phyloP scores from a whole-genome alignment of 305 asterid species.

The Nicotiana rustica region DNA sequence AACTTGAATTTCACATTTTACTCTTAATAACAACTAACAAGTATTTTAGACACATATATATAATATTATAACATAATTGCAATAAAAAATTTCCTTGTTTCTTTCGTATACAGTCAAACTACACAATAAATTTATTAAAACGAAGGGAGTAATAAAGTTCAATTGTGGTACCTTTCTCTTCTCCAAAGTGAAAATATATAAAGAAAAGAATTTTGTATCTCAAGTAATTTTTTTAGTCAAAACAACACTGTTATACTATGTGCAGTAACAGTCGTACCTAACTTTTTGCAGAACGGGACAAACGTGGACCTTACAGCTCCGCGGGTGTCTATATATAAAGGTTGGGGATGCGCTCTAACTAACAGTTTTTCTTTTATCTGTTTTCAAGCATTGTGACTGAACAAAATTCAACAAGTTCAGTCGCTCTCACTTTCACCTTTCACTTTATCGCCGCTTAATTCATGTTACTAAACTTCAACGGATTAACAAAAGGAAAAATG shows the following conservation, averaged over 20 bases:
- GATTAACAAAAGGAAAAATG: slow-evolving; percentile 33
- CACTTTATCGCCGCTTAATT: neutral
- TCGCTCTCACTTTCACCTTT: neutral
- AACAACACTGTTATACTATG: neutral
- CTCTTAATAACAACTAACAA: too few relatives aligned
- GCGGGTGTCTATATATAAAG: neutral
- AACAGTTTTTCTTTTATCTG: neutral
- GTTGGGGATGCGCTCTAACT: neutral
- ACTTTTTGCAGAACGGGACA: neutral
- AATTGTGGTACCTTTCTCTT: too few relatives aligned
- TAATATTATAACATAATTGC: too few relatives aligned
- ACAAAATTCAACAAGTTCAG: slow-evolving; percentile 25
- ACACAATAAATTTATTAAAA: too few relatives aligned
- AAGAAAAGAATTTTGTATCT: neutral
- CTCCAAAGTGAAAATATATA: too few relatives aligned
- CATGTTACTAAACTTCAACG: neutral
- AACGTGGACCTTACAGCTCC: neutral
- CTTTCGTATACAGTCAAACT: too few relatives aligned
- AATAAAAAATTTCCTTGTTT: too few relatives aligned
- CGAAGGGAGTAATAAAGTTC: too few relatives aligned
- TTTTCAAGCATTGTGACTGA: slow-evolving; percentile 24
- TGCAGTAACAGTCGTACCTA: neutral
- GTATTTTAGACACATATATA: too few relatives aligned
- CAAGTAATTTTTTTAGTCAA: neutral
- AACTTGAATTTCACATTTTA: too few relatives aligned